Evolutionary conservation across 2,329 filamentous ascomycete genomes (phyloP).

Genomic region (Fusarium sp.): DNA sequence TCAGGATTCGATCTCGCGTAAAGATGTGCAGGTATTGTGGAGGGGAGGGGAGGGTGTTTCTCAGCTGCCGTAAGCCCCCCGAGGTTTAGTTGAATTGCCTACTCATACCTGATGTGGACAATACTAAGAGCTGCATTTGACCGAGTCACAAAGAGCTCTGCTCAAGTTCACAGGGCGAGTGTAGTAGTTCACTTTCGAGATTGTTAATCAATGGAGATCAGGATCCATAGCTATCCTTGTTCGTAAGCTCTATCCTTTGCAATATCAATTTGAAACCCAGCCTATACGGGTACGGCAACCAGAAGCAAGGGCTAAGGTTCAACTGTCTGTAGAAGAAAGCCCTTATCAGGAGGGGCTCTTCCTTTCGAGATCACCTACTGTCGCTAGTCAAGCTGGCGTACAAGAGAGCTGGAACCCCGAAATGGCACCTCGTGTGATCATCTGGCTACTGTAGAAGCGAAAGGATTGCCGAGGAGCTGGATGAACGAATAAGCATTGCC

Average conservation of each 20-base stretch:
- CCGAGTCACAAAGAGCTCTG: not conserved
- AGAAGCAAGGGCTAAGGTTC: slow-evolving; percentile 10
- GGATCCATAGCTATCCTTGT: slow-evolving; percentile 8
- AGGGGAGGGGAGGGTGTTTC: slow-evolving; percentile 21
- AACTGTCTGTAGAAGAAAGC: slow-evolving; percentile 6
- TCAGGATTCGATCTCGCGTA: slow-evolving; percentile 28
- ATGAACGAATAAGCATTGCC: not conserved
- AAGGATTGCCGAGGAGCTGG: slow-evolving; percentile 8
- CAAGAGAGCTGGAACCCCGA: slow-evolving; percentile 5
- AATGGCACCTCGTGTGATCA: slow-evolving; percentile 25
- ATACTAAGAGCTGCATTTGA: not conserved
- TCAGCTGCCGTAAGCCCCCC: slow-evolving; percentile 33
- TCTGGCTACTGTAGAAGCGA: slow-evolving; percentile 4
- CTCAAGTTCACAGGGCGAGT: not conserved
- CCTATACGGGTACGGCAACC: slow-evolving; percentile 28
- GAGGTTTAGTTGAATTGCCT: not conserved
- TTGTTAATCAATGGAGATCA: slow-evolving; percentile 8
- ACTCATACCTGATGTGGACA: not conserved
- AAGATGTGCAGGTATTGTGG: slow-evolving; percentile 10
- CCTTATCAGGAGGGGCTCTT: not conserved
- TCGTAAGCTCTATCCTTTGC: slow-evolving; percentile 6
- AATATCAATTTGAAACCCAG: slow-evolving; percentile 23
- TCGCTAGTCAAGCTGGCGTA: not conserved
- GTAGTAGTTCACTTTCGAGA: slow-evolving; percentile 1
- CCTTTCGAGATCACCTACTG: not conserved